Evolutionary conservation across 805 yeast species (phyloP).

Genomic region (Candida cerambycidarum): DNA sequence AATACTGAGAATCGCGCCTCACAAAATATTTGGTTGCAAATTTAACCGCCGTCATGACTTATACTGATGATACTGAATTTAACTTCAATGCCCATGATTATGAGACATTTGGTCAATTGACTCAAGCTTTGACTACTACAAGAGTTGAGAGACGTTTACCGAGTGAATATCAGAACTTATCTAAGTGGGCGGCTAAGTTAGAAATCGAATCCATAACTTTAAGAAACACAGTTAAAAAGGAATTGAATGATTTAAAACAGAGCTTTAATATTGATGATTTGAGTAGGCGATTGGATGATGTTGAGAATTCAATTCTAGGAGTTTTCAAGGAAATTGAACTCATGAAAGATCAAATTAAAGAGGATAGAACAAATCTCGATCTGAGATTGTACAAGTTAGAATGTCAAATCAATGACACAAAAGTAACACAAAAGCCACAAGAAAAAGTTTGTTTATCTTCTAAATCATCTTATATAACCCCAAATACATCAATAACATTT

Average conservation of each 20-base stretch:
- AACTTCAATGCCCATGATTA: constrained; percentile 1
- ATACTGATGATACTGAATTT: not conserved
- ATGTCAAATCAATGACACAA: too few relatives aligned
- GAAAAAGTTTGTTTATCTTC: too few relatives aligned
- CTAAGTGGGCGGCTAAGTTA: constrained; percentile 30
- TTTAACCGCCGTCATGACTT: not conserved
- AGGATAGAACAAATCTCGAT: not conserved
- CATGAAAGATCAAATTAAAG: not conserved
- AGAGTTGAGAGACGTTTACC: not conserved
- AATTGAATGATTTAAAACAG: not conserved
- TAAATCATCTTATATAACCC: not conserved
- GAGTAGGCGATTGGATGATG: not conserved
- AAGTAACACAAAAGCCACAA: too few relatives aligned
- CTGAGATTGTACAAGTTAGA: not conserved
- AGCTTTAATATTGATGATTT: not conserved
- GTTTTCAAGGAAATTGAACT: not conserved
- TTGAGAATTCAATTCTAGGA: not conserved
- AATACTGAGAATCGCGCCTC: constrained; percentile 1
- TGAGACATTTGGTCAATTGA: not conserved
- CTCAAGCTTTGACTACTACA: constrained; percentile 1
- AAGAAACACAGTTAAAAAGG: not conserved
- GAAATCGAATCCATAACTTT: constrained; percentile 30
- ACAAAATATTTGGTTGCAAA: constrained; percentile 3
- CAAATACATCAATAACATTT: not conserved
- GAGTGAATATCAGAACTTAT: constrained; percentile 12